Conservation (phyloP, 2,329 filamentous ascomycete species). For the Diaporthe batatas region DNA sequence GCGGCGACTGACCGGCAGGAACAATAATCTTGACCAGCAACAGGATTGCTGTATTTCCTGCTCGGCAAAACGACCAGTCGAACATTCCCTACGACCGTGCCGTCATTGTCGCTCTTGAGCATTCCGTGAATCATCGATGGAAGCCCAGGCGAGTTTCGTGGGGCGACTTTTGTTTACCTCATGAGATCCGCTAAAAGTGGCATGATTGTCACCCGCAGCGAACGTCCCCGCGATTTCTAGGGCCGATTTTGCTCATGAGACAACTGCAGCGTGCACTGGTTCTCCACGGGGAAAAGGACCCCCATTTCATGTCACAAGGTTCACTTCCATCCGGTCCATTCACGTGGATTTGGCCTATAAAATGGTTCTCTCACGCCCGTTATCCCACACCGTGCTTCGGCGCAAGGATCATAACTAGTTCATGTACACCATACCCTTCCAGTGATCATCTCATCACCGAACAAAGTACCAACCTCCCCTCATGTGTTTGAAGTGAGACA, state of each 20-base stretch:
- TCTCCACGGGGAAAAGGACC: constrained; percentile 13
- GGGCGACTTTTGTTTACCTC: constrained; percentile 14
- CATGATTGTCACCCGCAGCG: constrained; percentile 38
- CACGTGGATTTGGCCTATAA: background rate
- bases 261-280: constrained; percentile 9
- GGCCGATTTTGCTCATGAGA: constrained; percentile 33
- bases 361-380: background rate
- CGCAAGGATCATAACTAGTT: background rate
- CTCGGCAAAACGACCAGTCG: constrained; percentile 5
- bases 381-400: background rate
- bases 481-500: background rate
- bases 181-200: constrained; percentile 39
- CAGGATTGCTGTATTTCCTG: background rate
- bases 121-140: constrained; percentile 16
- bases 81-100: background rate
- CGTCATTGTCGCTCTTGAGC: background rate
- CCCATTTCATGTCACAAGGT: constrained; percentile 27
- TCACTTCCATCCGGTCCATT: background rate
- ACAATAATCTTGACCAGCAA: background rate
- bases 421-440: background rate
- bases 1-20: background rate
- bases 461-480: background rate
- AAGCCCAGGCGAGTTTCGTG: constrained; percentile 10
- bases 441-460: background rate
- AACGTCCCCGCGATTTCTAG: constrained; percentile 6